phyloP scores from a whole-genome alignment of 306 rosid species.

The Arachis hypogaea region DNA sequence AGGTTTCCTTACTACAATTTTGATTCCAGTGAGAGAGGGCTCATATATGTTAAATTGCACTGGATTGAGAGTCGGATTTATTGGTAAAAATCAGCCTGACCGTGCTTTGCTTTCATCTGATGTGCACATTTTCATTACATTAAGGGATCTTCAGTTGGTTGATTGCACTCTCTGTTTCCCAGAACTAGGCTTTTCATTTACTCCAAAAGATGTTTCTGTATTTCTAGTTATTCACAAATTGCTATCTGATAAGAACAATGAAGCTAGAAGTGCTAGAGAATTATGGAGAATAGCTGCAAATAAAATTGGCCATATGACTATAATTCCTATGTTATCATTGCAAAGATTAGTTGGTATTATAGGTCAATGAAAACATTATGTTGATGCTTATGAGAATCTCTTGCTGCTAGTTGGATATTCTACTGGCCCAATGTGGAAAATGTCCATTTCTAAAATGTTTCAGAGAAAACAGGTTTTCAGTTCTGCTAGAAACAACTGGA shows the following conservation, averaged over 20 bases:
- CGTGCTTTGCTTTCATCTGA: constrained; percentile 51
- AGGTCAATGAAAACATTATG: constrained; percentile 75
- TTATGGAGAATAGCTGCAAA: constrained; percentile 85
- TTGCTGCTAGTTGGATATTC: constrained; percentile 68
- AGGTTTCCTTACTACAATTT: constrained; percentile 57
- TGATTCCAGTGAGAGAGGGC: constrained; percentile 53
- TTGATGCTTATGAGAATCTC: constrained; percentile 67
- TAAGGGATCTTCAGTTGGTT: constrained; percentile 59
- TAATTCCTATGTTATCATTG: constrained; percentile 55
- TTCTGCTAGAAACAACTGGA: constrained; percentile 63
- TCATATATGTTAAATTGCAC: constrained; percentile 49
- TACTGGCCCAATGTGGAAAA: constrained; percentile 48
- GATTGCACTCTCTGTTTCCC: constrained; percentile 65
- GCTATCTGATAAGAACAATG: constrained; percentile 49
- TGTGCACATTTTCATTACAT: constrained; percentile 48
- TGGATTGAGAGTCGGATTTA: constrained; percentile 61
- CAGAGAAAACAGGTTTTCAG: constrained; percentile 45
- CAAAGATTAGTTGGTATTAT: constrained; percentile 56
- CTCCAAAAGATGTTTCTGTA: constrained; percentile 64
- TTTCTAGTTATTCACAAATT: constrained; percentile 51
- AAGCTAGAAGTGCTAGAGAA: constrained; percentile 72
- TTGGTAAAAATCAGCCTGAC: constrained; percentile 41
- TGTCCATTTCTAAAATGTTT: constrained; percentile 55
- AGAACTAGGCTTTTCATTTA: constrained; percentile 52
- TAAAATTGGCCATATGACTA: constrained; percentile 53